Conservation (phyloP, 495 filamentous ascomycete species). For the Penicillium maclennaniae region DNA sequence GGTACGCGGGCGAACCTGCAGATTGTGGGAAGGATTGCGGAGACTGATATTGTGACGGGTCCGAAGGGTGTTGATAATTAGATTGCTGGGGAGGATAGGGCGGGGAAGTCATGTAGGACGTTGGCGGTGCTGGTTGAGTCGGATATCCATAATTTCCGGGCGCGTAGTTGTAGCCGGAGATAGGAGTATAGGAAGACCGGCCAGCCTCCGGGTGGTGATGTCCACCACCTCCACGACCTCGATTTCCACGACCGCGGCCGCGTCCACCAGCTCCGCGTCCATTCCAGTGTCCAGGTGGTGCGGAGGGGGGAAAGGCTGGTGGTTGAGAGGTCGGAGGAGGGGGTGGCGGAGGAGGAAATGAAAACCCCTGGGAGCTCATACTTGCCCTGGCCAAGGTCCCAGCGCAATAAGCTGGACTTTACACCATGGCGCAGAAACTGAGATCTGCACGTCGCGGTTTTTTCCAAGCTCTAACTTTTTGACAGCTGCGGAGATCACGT, state of each 20-base stretch:
- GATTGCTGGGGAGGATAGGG: conserved; percentile 27
- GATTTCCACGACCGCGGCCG: conserved; percentile 43
- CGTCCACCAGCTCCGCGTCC: conserved; percentile 32
- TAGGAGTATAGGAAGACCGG: conserved; percentile 19
- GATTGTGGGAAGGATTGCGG: conserved; percentile 27
- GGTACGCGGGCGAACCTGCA: conserved; percentile 25
- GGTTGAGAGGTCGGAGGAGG: conserved; percentile 36
- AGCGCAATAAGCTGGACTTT: conserved; percentile 5
- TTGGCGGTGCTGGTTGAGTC: conserved; percentile 25
- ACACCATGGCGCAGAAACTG: conserved; percentile 14
- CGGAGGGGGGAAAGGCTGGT: conserved; percentile 24
- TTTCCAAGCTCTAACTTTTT: conserved; percentile 11
- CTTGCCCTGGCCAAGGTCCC: conserved; percentile 23
- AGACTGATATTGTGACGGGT: conserved; percentile 21
- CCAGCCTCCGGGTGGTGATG: conserved; percentile 37
- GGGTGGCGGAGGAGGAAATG: conserved; percentile 50
- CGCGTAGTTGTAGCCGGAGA: conserved; percentile 26
- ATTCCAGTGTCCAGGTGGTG: conserved; percentile 32
- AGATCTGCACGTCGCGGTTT: conserved; percentile 1
- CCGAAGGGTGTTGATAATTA: conserved; percentile 25
- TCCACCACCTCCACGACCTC: conserved; percentile 50
- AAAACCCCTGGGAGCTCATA: conserved; percentile 49
- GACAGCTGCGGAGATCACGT: conserved; percentile 20
- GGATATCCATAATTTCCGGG: conserved; percentile 35
- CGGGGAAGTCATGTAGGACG: conserved; percentile 25